phyloP scores from a whole-genome alignment of 2,329 filamentous ascomycete genomes.

The Cladophialophora chaetospira region DNA sequence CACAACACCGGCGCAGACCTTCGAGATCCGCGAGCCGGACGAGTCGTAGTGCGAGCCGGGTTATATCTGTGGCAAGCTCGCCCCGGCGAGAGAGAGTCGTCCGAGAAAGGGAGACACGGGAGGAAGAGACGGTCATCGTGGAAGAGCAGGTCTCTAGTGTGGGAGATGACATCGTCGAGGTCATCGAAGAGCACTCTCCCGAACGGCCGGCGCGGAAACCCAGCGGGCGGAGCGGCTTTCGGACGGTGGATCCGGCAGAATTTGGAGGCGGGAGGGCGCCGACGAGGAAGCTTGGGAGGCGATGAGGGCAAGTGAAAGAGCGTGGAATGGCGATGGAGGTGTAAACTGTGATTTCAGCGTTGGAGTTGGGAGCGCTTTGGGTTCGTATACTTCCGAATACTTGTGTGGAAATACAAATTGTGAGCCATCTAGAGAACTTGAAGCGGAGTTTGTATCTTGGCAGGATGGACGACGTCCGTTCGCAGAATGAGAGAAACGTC shows the following conservation, averaged over 20 bases:
- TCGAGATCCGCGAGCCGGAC: constrained; percentile 7
- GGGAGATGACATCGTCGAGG: constrained; percentile 34
- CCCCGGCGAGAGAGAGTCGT: constrained; percentile 14
- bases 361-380: constrained; percentile 9
- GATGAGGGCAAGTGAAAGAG: constrained; percentile 8
- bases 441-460: no score
- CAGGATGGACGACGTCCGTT: no score
- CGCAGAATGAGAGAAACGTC: no score
- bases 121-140: constrained; percentile 27
- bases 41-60: constrained; percentile 8
- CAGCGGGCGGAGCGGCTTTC: constrained; percentile 28
- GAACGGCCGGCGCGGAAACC: constrained; percentile 24
- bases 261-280: constrained; percentile 32
- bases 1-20: constrained; percentile 17
- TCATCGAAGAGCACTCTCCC: constrained; percentile 35
- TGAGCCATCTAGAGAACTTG: no score
- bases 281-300: constrained; percentile 27
- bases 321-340: not conserved
- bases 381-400: no score
- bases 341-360: constrained; percentile 1
- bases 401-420: no score
- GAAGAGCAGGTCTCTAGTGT: constrained; percentile 23
- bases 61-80: constrained; percentile 12
- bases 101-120: constrained; percentile 7
- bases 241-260: constrained; percentile 34